These are phyloP conservation scores for Magnusiomyces starmeri DNA, from an alignment of 1,139 yeast species.

Conservation along the genomic window DNA sequence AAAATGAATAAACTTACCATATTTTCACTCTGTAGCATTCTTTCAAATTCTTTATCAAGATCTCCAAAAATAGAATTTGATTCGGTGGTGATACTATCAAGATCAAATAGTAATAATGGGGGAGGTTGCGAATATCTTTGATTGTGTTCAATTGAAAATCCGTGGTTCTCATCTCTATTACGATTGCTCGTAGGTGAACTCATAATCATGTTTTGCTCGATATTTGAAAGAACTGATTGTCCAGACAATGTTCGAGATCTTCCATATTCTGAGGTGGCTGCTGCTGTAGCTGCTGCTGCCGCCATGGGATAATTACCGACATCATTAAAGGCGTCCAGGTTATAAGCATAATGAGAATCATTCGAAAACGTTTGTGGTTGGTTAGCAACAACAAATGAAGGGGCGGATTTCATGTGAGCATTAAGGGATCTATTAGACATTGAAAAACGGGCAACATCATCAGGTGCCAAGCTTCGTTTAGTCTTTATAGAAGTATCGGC, in stretches of 20 bases:
- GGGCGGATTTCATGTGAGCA: constrained; percentile 26
- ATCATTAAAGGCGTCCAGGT: not conserved
- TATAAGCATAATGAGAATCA: not conserved
- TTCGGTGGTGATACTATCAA: constrained; percentile 32
- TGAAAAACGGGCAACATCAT: constrained; percentile 24
- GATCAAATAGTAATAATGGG: constrained; percentile 24
- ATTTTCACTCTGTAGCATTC: constrained; percentile 30
- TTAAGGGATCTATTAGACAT: constrained; percentile 4
- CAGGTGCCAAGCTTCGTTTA: constrained; percentile 32
- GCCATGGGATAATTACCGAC: not conserved
- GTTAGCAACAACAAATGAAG: not conserved
- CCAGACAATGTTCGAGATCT: not conserved
- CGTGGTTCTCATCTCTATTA: not conserved
- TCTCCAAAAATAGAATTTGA: constrained; percentile 40
- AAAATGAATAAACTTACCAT: constrained; percentile 18
- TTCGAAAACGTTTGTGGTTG: not conserved
- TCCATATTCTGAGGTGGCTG: not conserved
- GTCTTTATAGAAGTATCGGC: constrained; percentile 26
- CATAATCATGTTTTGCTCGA: no score
- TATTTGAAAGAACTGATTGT: not conserved
- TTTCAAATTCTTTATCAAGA: constrained; percentile 35
- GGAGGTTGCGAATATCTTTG: not conserved
- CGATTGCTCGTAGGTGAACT: not conserved
- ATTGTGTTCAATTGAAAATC: not conserved
- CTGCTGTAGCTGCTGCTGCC: not conserved